Percentiles rank a stretch among this genome's conserved stretches.
Evolutionary conservation across 2,329 filamentous ascomycete species (phyloP).

Genomic region (Stachybotrys echinatus): DNA sequence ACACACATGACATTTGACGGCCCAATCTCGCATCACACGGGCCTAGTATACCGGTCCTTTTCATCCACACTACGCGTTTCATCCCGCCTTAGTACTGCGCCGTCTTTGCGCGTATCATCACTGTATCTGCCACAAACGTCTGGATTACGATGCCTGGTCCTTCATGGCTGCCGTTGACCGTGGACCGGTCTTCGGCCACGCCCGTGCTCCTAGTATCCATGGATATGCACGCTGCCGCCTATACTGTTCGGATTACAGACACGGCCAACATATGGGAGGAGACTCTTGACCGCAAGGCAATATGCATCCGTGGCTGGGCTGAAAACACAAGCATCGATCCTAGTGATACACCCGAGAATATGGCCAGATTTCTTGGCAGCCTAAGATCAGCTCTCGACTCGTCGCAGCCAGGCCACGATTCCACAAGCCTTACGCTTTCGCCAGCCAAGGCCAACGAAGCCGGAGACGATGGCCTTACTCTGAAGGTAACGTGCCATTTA

Average conservation of each 20-base stretch:
- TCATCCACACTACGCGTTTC: too few relatives aligned
- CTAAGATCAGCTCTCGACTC: conserved; percentile 48
- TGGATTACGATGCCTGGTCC: conserved; percentile 22
- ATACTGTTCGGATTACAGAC: conserved; percentile 65
- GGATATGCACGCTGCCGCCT: conserved; percentile 48
- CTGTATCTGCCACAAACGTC: too few relatives aligned
- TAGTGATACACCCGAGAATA: conserved; percentile 61
- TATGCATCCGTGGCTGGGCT: conserved; percentile 56
- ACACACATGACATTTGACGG: neutral
- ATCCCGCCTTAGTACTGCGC: too few relatives aligned
- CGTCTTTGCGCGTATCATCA: too few relatives aligned
- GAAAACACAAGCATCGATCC: conserved; percentile 70
- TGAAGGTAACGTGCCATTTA: conserved; percentile 55
- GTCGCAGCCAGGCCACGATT: conserved; percentile 35
- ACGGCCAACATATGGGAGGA: conserved; percentile 71
- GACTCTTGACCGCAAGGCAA: conserved; percentile 52
- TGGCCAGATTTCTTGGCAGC: conserved; percentile 61
- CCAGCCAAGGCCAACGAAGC: conserved; percentile 26
- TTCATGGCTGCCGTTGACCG: conserved; percentile 44
- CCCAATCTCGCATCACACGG: neutral
- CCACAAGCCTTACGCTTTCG: conserved; percentile 39
- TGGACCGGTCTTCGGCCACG: conserved; percentile 32
- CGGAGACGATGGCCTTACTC: conserved; percentile 35
- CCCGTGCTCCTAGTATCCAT: conserved; percentile 62
- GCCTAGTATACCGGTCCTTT: neutral